Evolutionary conservation across 495 filamentous ascomycete genomes (phyloP), one percentile per base, ranked within the genome.

Genomic region (Cercophora newfieldiana): DNA sequence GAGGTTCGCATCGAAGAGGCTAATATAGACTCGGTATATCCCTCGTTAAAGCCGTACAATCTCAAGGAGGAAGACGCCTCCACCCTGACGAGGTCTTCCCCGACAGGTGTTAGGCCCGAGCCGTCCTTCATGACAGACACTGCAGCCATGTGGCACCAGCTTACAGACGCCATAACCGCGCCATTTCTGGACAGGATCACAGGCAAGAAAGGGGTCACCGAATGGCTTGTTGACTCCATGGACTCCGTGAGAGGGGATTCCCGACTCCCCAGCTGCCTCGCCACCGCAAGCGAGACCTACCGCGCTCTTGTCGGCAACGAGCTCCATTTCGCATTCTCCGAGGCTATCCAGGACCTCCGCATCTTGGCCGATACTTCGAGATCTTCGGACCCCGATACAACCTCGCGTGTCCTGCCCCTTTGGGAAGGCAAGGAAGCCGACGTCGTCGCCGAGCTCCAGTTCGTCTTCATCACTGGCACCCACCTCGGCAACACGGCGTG

Each of bases 361-460:
- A 88, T 91, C 7, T 82, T 88, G 57, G 91, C 94, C n/a, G n/a
- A n/a, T n/a, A n/a, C n/a, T n/a, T 77, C 70, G 33, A 18, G 37
- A 10, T 6, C 18, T 18, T 16, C n/a, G n/a, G 71, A 75, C 19
- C 68, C 79, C 0, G 76, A 79, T 66, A 76, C 76, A 1, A 74
- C 72, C 7, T 7, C 29, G 29, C 79, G 75, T 47, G 57, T 82
- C n/a, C 55, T 73, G 14, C 59, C 69, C 7, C 50, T 71, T 0
- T 69, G 79, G 10, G 64, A 68, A 30, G 64, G 67, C 44, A 58
- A 53, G 2, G 75, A 76, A 58, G 65, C 69, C 73, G 89, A 84
- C 63, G 69, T 97, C 3, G 75, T 96, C n/a, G 94, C 93, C 48
- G 94, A 98, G 71, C 70, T 97, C 49, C 92, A 97, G 70, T 90